These are phyloP conservation scores for Murraya koenigii DNA, from an alignment of 345 rosid species.

Conservation along the genomic window DNA sequence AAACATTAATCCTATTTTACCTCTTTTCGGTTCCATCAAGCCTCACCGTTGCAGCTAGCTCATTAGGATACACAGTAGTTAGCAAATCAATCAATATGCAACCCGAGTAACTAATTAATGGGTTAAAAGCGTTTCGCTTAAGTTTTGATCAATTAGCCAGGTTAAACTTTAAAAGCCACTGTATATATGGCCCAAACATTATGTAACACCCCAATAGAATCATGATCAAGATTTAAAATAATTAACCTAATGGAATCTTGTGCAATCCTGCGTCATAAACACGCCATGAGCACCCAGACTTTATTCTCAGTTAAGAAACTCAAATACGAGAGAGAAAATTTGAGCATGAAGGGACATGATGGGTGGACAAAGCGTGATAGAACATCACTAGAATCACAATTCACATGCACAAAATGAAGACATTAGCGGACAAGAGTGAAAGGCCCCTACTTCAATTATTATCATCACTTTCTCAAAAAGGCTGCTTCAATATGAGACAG, in stretches of 20 bases:
- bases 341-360: background rate
- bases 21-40: too few species aligned
- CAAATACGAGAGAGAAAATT: background rate
- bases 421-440: background rate
- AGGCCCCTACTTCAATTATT: background rate
- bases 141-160: background rate
- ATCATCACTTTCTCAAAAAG: background rate
- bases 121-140: too few species aligned
- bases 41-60: too few species aligned
- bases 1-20: too few species aligned
- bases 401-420: background rate
- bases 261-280: background rate
- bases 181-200: background rate
- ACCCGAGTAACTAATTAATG: too few species aligned
- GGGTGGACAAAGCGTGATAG: background rate
- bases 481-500: background rate
- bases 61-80: too few species aligned
- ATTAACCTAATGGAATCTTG: background rate
- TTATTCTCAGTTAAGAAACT: background rate
- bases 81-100: too few species aligned
- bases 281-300: background rate
- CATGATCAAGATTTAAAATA: background rate
- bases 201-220: background rate
- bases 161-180: background rate
- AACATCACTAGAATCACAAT: background rate